Evolutionary conservation across 805 yeast species (phyloP).

Genomic region (Zygoascus bituminiphila): DNA sequence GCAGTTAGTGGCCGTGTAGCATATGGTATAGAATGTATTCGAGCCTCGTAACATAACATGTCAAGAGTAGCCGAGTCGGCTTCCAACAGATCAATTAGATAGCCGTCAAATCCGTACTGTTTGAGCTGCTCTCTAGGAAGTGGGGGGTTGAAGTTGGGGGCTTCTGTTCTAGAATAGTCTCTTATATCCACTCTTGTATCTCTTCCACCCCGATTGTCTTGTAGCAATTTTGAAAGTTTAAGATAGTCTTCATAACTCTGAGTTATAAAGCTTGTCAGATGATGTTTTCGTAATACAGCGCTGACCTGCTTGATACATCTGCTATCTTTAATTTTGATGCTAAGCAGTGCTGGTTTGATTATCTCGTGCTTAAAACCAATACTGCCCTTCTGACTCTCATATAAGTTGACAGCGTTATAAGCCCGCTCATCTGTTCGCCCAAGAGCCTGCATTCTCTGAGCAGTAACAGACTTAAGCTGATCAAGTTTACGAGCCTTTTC

Average conservation of each 20-base stretch:
- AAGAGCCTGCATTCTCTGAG: slow-evolving; percentile 15
- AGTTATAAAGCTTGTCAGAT: slow-evolving; percentile 58
- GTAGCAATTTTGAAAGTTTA: slow-evolving; percentile 35
- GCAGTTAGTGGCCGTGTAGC: slow-evolving; percentile 39
- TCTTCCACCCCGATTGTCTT: slow-evolving; percentile 30
- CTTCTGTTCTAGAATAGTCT: slow-evolving; percentile 22
- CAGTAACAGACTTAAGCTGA: slow-evolving; percentile 1
- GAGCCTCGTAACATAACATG: slow-evolving; percentile 52
- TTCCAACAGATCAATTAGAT: slow-evolving; percentile 54
- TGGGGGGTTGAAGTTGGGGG: slow-evolving; percentile 16
- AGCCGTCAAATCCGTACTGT: slow-evolving; percentile 70
- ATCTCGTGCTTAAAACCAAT: slow-evolving; percentile 36
- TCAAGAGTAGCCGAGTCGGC: slow-evolving; percentile 65
- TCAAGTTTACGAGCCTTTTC: neutral
- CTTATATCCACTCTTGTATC: slow-evolving; percentile 46
- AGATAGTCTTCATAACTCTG: slow-evolving; percentile 42
- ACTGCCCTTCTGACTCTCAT: slow-evolving; percentile 32
- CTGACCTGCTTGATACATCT: slow-evolving; percentile 50
- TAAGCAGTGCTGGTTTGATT: slow-evolving; percentile 67
- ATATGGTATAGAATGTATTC: slow-evolving; percentile 55
- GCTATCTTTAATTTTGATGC: slow-evolving; percentile 46
- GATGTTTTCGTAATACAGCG: slow-evolving; percentile 43
- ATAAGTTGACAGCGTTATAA: slow-evolving; percentile 34
- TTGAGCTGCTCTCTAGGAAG: slow-evolving; percentile 28
- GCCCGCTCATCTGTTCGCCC: slow-evolving; percentile 21